Conservation (phyloP, 2,329 filamentous ascomycete species). For the Fusarium avenaceum region DNA sequence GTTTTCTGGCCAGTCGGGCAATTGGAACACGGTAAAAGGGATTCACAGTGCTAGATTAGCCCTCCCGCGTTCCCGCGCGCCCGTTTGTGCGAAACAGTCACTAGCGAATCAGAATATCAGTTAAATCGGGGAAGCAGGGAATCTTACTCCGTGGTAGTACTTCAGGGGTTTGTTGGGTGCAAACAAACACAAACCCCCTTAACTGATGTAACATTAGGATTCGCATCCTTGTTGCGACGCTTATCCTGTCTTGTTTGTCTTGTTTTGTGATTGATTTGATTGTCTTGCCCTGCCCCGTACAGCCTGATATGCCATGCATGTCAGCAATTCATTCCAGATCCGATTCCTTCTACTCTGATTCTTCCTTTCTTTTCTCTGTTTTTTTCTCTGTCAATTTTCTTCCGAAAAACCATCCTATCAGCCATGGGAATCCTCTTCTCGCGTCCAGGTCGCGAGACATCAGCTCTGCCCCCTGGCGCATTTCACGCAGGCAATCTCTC, state of each 20-base stretch:
- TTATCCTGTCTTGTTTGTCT: neutral
- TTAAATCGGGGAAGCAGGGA: no score
- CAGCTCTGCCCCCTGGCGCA: neutral
- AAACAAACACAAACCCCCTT: no score
- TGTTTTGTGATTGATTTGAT: neutral
- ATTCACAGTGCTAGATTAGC: no score
- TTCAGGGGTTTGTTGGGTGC: no score
- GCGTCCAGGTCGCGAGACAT: conserved; percentile 4
- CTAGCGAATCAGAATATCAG: no score
- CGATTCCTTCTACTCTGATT: neutral
- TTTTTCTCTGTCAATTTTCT: neutral
- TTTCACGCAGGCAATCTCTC: conserved; percentile 6
- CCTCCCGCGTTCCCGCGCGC: no score
- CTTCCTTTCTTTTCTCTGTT: neutral
- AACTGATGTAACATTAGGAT: neutral
- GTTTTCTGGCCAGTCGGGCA: no score
- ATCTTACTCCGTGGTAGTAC: no score
- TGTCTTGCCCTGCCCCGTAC: neutral
- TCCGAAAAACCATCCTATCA: neutral
- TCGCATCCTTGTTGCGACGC: neutral
- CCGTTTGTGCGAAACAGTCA: no score
- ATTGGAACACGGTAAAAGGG: no score
- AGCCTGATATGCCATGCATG: neutral
- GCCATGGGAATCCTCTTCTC: conserved; percentile 8
- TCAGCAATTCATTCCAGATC: neutral